These are phyloP conservation scores for Nothophoma quercina DNA, from an alignment of 2,329 filamentous ascomycete species.

Conservation along the genomic window DNA sequence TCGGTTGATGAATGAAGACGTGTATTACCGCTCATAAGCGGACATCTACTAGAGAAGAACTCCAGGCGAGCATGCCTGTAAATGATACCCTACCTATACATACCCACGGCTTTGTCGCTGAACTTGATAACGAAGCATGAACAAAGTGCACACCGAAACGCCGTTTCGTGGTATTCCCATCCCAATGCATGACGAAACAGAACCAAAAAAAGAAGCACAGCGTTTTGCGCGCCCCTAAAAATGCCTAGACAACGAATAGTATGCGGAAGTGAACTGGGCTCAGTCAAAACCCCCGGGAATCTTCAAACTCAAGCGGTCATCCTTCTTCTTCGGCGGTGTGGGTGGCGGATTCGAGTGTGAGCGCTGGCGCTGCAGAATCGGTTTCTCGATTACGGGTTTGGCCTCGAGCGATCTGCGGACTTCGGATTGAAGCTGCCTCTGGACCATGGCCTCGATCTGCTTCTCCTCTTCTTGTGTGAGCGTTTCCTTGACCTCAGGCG, in stretches of 20 bases:
- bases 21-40: neutral
- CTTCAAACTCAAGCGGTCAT: conserved; percentile 44
- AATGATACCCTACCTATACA: conserved; percentile 10
- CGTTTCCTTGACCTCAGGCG: conserved; percentile 16
- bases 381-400: conserved; percentile 16
- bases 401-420: conserved; percentile 35
- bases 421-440: conserved; percentile 45
- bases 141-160: conserved; percentile 10
- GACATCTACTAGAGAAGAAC: neutral
- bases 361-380: conserved; percentile 29
- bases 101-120: no score
- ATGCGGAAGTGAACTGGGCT: neutral
- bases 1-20: neutral
- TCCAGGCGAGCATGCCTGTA: neutral
- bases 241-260: neutral
- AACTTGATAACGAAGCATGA: no score
- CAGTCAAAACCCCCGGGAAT: conserved; percentile 45
- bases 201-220: neutral
- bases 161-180: conserved; percentile 15
- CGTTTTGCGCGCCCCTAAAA: conserved; percentile 8
- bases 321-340: conserved; percentile 36
- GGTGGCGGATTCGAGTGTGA: conserved; percentile 36
- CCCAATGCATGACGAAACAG: conserved; percentile 1
- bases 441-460: conserved; percentile 45
- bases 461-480: conserved; percentile 41